Evolutionary conservation across 352 stramenopile genomes (phyloP).

Genomic region (Nothophytophthora sp.): DNA sequence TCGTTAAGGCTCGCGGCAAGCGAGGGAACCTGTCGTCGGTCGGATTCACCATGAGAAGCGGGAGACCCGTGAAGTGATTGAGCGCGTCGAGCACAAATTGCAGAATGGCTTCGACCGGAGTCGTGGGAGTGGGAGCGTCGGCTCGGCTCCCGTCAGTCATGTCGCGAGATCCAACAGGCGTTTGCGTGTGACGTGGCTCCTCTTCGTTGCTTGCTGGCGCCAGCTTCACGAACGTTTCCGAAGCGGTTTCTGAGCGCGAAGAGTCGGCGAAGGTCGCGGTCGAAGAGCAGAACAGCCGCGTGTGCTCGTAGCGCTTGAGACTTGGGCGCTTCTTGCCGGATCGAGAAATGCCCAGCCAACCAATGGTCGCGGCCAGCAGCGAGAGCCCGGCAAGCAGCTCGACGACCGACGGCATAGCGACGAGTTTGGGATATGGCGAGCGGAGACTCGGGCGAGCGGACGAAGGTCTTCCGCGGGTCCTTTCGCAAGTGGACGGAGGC

Average conservation of each 20-base stretch:
- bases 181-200: too few species aligned
- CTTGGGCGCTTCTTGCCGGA: slow-evolving; percentile 19
- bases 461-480: too few species aligned
- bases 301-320: slow-evolving; percentile 12
- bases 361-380: slow-evolving; percentile 5
- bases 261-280: too few species aligned
- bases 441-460: slow-evolving; percentile 3
- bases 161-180: too few species aligned
- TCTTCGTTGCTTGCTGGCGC: too few species aligned
- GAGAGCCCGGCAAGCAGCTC: slow-evolving; percentile 8
- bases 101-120: slow-evolving; percentile 37
- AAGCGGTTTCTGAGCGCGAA: slow-evolving; percentile 19
- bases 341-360: slow-evolving; percentile 18
- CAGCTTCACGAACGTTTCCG: slow-evolving; percentile 33
- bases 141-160: too few species aligned
- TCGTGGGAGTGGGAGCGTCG: too few species aligned
- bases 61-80: slow-evolving; percentile 25
- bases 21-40: slow-evolving; percentile 25
- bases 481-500: too few species aligned
- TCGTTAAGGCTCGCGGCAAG: slow-evolving; percentile 15
- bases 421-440: slow-evolving; percentile 6
- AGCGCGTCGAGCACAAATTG: slow-evolving; percentile 35
- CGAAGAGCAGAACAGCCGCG: slow-evolving; percentile 7
- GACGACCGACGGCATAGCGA: slow-evolving; percentile 3
- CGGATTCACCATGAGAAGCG: slow-evolving; percentile 35